Evolutionary conservation across 1,139 yeast genomes (phyloP).

Genomic region (Candida pseudoviswanathii): DNA sequence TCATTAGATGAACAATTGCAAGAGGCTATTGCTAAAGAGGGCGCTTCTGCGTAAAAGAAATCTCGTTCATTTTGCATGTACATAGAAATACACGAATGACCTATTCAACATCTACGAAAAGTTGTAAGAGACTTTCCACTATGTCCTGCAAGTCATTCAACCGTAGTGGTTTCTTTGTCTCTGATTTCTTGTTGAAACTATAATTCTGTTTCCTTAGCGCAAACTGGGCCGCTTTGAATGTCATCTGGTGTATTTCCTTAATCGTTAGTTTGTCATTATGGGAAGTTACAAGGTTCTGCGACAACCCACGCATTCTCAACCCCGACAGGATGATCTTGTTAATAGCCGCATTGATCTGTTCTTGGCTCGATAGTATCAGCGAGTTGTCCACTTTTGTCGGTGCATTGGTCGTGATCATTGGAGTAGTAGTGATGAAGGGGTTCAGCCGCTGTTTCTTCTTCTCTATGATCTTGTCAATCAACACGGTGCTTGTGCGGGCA

Average conservation of each 20-base stretch:
- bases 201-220: conserved; percentile 41
- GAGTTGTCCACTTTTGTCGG: conserved; percentile 6
- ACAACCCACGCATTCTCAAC: conserved; percentile 43
- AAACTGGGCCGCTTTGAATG: conserved; percentile 41
- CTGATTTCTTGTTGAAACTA: conserved; percentile 21
- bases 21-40: conserved; percentile 10
- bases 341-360: conserved; percentile 37
- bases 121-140: conserved; percentile 38
- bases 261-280: conserved; percentile 37
- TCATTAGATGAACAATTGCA: conserved; percentile 15
- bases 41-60: neutral
- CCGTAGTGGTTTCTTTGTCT: conserved; percentile 18
- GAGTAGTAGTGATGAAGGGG: conserved; percentile 17
- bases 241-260: conserved; percentile 48
- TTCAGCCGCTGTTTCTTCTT: conserved; percentile 25
- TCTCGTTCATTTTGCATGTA: conserved; percentile 2
- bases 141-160: conserved; percentile 39
- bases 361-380: conserved; percentile 28
- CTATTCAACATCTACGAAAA: conserved; percentile 35
- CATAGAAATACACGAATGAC: conserved; percentile 7
- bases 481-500: conserved; percentile 19
- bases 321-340: conserved; percentile 44
- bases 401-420: conserved; percentile 2
- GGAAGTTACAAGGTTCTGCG: conserved; percentile 25
- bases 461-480: conserved; percentile 41